Evolutionary conservation across 2,329 filamentous ascomycete species (phyloP).

Genomic region (Fonsecaea nubica): DNA sequence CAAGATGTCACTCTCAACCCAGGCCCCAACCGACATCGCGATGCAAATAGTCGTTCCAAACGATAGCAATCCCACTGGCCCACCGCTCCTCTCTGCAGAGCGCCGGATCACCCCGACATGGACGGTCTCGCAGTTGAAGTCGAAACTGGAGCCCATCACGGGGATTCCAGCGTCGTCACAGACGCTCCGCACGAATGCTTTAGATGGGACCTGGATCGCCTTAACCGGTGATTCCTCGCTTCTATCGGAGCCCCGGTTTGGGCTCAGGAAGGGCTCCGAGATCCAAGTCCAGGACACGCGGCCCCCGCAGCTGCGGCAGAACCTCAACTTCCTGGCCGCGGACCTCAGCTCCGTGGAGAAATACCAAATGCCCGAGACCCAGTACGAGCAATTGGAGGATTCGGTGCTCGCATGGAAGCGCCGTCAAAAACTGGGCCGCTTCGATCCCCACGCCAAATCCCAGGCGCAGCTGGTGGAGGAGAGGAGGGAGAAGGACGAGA

Average conservation of each 20-base stretch:
- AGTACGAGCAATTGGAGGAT: constrained; percentile 85
- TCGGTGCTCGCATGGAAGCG: constrained; percentile 96
- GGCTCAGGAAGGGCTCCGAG: constrained; percentile 50
- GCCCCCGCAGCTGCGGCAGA: constrained; percentile 71
- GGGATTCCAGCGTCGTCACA: constrained; percentile 85
- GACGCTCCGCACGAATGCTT: constrained; percentile 70
- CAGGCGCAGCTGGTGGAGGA: constrained; percentile 72
- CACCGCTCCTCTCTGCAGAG: constrained; percentile 69
- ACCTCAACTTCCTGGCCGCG: constrained; percentile 69
- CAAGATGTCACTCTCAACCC: constrained; percentile 12
- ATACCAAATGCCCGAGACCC: constrained; percentile 82
- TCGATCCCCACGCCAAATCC: constrained; percentile 81
- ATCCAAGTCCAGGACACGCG: constrained; percentile 48
- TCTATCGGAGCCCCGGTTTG: constrained; percentile 39
- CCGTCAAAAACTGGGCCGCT: constrained; percentile 91
- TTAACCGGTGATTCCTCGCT: constrained; percentile 26
- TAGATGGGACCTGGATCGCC: constrained; percentile 29
- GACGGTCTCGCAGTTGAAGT: constrained; percentile 82
- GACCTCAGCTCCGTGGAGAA: constrained; percentile 84
- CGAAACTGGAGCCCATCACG: constrained; percentile 89
- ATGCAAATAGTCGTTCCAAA: constrained; percentile 40
- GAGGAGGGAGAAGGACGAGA: constrained; percentile 63
- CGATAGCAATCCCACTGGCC: constrained; percentile 37
- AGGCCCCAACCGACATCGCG: constrained; percentile 35
- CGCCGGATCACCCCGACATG: constrained; percentile 91